These are phyloP conservation scores for Lagerstroemia speciosa DNA, from an alignment of 345 rosid genomes.

Conservation along the genomic window DNA sequence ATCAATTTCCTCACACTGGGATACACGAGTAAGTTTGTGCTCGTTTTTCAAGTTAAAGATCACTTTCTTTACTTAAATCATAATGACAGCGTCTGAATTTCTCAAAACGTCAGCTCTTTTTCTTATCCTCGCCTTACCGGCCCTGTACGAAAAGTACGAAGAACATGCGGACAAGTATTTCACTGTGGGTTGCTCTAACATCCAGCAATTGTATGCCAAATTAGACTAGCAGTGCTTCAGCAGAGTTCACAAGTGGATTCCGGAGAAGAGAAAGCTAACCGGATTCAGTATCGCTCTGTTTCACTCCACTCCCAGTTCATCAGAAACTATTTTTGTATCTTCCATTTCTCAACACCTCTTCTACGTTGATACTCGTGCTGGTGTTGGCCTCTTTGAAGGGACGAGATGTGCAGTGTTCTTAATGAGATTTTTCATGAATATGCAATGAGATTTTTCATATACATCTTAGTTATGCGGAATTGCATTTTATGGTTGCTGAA, in stretches of 20 bases:
- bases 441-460: neutral
- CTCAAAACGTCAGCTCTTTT: constrained; percentile 47
- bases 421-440: neutral
- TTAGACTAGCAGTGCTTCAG: constrained; percentile 27
- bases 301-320: neutral
- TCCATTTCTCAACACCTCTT: neutral
- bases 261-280: constrained; percentile 47
- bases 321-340: neutral
- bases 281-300: constrained; percentile 14
- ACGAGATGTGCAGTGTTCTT: neutral
- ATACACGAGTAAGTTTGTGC: constrained; percentile 50
- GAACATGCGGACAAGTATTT: constrained; percentile 39
- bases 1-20: constrained; percentile 66
- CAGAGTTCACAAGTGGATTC: constrained; percentile 38
- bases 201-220: constrained; percentile 35
- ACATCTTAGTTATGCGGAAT: neutral
- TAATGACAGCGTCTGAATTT: neutral
- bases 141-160: constrained; percentile 63
- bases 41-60: neutral
- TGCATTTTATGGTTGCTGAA: neutral
- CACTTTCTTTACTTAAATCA: neutral
- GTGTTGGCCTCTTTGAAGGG: neutral
- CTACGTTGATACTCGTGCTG: neutral
- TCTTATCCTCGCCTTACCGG: constrained; percentile 57
- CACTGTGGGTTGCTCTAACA: constrained; percentile 22